phyloP scores from a whole-genome alignment of 345 rosid genomes.

The Dipteronia dyeriana region DNA sequence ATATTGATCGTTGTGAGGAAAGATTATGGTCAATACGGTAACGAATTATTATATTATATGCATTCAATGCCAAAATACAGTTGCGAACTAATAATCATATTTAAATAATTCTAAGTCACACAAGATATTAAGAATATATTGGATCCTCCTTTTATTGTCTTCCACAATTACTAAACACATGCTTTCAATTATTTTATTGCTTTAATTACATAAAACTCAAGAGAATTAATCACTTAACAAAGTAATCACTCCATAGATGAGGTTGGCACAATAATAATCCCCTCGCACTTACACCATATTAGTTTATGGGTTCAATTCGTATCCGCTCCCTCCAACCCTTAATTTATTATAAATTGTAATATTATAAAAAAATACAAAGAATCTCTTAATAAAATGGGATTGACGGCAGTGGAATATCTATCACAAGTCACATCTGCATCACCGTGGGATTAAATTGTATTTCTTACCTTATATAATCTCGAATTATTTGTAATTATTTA shows the following conservation, averaged over 20 bases:
- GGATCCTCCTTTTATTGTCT: background rate
- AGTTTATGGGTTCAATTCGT: too few relatives aligned
- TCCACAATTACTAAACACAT: slow-evolving; percentile 8
- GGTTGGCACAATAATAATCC: too few relatives aligned
- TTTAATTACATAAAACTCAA: slow-evolving; percentile 2
- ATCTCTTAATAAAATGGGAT: too few relatives aligned
- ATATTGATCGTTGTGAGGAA: background rate
- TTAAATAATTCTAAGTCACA: background rate
- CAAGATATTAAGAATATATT: slow-evolving; percentile 7
- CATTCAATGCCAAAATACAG: background rate
- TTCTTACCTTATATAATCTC: too few relatives aligned
- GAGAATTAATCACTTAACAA: background rate
- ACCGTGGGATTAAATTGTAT: background rate
- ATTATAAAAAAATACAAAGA: too few relatives aligned
- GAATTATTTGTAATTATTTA: too few relatives aligned
- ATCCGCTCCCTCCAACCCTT: too few relatives aligned
- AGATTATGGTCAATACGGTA: background rate
- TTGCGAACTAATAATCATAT: background rate
- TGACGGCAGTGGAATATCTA: too few relatives aligned
- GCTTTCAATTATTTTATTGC: slow-evolving; percentile 9
- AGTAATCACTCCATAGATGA: background rate
- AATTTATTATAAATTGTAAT: too few relatives aligned
- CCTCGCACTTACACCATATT: too few relatives aligned
- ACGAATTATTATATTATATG: background rate
- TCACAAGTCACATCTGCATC: too few relatives aligned